Conservation (phyloP, 73 alveolate species). For the Paramecium sexaurelia region DNA sequence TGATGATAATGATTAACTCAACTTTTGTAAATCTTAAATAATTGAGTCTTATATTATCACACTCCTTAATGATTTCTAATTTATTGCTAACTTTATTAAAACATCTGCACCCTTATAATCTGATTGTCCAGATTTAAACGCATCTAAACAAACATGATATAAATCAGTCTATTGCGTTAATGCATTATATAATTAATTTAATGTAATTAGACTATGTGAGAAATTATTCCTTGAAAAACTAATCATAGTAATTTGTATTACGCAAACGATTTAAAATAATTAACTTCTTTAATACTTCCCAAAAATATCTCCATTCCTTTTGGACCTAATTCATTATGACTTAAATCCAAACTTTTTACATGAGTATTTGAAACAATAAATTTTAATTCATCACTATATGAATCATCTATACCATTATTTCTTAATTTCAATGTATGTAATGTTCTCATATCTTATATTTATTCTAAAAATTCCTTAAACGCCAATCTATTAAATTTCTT, state of each 20-base stretch:
- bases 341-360: conserved; percentile 13
- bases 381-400: conserved; percentile 34
- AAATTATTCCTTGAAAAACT: conserved; percentile 41
- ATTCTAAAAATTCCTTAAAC: conserved; percentile 24
- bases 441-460: conserved; percentile 42
- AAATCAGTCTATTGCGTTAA: not conserved
- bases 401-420: conserved; percentile 56
- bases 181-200: not conserved
- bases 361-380: conserved; percentile 3
- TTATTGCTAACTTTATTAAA: not conserved
- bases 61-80: not conserved
- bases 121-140: not conserved
- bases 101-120: conserved; percentile 15
- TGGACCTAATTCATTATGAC: conserved; percentile 41
- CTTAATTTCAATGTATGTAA: conserved; percentile 36
- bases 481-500: not conserved
- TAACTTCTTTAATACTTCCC: not conserved
- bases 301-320: conserved; percentile 39
- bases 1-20: not conserved
- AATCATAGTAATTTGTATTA: not conserved
- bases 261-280: conserved; percentile 37
- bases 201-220: not conserved
- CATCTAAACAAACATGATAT: conserved; percentile 36
- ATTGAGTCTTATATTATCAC: not conserved
- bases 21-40: not conserved